Evolutionary conservation across 108 stramenopile genomes (phyloP), one percentile per base, ranked within the genome.

Genomic region (Stephanodiscus triporus): DNA sequence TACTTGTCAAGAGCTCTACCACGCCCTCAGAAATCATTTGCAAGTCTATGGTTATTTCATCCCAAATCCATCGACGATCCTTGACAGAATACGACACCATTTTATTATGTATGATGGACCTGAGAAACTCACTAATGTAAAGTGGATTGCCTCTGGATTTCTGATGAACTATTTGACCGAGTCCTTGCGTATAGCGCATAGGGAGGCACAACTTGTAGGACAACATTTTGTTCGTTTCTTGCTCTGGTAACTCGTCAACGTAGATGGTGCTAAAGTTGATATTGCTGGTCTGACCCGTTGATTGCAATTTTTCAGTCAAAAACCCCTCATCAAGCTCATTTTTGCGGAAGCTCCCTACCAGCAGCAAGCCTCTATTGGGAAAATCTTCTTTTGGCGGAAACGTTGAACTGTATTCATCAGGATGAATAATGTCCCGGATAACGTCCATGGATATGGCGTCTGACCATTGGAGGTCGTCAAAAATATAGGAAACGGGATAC

Each of bases 401-500:
- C 3, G 51, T 24, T 8, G 51, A 20, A 2, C 23, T 20, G 51
- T 53, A 20, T 24, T n/a, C 51, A 53, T 22, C 51, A 8, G 51
- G 4, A 1, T 24, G 20, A n/a, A 53, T 53, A 24, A 24, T 24
- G 51, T 53, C 51, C 5, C 51, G 24, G 24, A 53, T 53, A n/a
- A 53, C 9, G 8, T 53, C 19, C 51, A 53, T 53, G 20, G 51
- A 24, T 22, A 53, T 24, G 7, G 51, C 3, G 51, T 53, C 51
- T 8, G 51, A 24, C 62, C 62, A 63, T 63, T 63, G 62, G 5
- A 63, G n/a, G 36, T 63, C 62, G 0, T 63, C 62, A 16, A 38
- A 38, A 38, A 42, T 38, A 6, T 30, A n/a, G 14, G 42, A n/a
- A 23, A 63, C 62, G 0, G 40, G 40, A 23, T 38, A 40, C 3